Evolutionary conservation across 176 grass and related monocot species (phyloP), one percentile per base, ranked within the genome.

Genomic region (Olyra latifolia): DNA sequence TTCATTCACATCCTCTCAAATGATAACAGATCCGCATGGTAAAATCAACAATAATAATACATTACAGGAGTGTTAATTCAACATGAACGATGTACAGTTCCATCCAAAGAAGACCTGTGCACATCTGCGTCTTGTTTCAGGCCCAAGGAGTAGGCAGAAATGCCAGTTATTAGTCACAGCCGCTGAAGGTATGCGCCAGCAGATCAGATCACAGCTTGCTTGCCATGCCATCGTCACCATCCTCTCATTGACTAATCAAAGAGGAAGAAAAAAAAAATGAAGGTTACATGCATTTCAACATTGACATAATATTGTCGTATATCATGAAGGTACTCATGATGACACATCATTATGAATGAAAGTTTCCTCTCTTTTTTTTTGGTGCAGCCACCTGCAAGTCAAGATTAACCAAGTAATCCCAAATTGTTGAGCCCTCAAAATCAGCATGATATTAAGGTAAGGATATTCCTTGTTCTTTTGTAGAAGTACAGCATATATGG

Each of bases 241-340:
- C 86, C 86, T 84, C 81, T 88, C 52, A 74, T 59, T 74, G 69
- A 74, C 86, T 88, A 46, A 38, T 49, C 42, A 88, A 73, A 69
- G 22, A 35, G 48, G 43, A 5, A 55, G 54, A 1, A n/a, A n/a
- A n/a, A n/a, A n/a, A n/a, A n/a, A n/a, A n/a, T n/a, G n/a, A n/a
- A n/a, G n/a, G n/a, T n/a, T n/a, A n/a, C n/a, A n/a, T n/a, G n/a
- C n/a, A n/a, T n/a, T n/a, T n/a, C n/a, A n/a, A n/a, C n/a, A n/a
- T n/a, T n/a, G n/a, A n/a, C n/a, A n/a, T n/a, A n/a, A n/a, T n/a
- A n/a, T n/a, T n/a, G n/a, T n/a, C n/a, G n/a, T n/a, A n/a, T n/a
- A n/a, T n/a, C n/a, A n/a, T n/a, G 38, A 62, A 78, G 23, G 5
- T 52, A 78, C 20, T 52, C 7, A 43, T 17, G 24, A 30, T 45